phyloP scores from a whole-genome alignment of 352 stramenopile species.

The Phytopythium ostracodes region DNA sequence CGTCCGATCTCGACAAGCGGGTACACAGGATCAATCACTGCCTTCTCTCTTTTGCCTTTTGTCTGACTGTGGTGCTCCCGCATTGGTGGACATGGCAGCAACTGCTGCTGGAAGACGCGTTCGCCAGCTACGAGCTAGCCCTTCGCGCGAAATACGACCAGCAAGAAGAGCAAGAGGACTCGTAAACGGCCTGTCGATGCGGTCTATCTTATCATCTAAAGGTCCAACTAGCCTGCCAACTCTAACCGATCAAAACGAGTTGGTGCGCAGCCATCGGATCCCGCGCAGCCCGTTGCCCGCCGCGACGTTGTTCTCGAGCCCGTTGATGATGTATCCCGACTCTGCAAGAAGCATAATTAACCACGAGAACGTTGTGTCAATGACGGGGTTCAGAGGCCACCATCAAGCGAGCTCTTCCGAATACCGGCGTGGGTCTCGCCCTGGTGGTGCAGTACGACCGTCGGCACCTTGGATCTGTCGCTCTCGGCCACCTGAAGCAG shows the following conservation, averaged over 20 bases:
- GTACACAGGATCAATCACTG: conserved; percentile 15
- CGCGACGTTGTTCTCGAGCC: conserved; percentile 80
- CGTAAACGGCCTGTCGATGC: conserved; percentile 7
- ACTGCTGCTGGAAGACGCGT: conserved; percentile 56
- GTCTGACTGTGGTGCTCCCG: background rate
- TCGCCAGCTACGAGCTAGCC: conserved; percentile 41
- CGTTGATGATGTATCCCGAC: conserved; percentile 80
- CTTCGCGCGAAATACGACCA: conserved; percentile 31
- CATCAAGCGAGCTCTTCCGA: too few relatives aligned
- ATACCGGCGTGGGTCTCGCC: conserved; percentile 62
- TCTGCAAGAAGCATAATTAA: too few relatives aligned
- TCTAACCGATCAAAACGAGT: conserved; percentile 38
- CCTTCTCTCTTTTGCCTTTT: background rate
- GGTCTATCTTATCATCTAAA: conserved; percentile 6
- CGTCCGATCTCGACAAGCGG: conserved; percentile 36
- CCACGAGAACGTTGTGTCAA: too few relatives aligned
- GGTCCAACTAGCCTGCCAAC: too few relatives aligned
- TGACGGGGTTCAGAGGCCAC: too few relatives aligned
- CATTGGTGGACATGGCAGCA: conserved; percentile 33
- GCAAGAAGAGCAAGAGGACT: conserved; percentile 11
- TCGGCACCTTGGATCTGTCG: conserved; percentile 66
- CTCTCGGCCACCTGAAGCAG: conserved; percentile 59
- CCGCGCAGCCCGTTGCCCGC: conserved; percentile 71
- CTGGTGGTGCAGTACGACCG: conserved; percentile 70
- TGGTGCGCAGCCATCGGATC: conserved; percentile 76